phyloP scores from a whole-genome alignment of 1,284 basidiomycete genomes.

The Rhodotorula sp. region DNA sequence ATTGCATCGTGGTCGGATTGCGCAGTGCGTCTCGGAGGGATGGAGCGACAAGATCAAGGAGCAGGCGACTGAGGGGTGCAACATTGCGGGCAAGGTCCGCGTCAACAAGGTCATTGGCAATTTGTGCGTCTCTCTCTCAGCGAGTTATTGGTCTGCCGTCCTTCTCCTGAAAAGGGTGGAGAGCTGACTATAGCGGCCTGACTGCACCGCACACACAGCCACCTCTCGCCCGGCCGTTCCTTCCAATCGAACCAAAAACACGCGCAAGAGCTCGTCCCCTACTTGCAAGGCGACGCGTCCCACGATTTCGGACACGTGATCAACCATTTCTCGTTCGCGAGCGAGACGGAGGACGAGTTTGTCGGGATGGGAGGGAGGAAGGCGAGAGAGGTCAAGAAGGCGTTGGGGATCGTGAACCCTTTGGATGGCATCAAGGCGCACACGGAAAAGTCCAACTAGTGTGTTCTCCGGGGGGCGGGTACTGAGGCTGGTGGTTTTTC shows the following conservation, averaged over 20 bases:
- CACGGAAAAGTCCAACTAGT: conserved; percentile 58
- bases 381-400: conserved; percentile 60
- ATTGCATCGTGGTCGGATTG: too few relatives aligned
- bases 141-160: too few relatives aligned
- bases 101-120: conserved; percentile 97
- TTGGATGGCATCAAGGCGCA: conserved; percentile 68
- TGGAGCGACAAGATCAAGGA: conserved; percentile 93
- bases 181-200: neutral
- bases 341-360: conserved; percentile 52
- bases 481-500: conserved; percentile 16
- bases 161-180: neutral
- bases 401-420: conserved; percentile 77
- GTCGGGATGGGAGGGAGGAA: conserved; percentile 6
- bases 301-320: conserved; percentile 86
- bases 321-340: conserved; percentile 46
- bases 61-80: conserved; percentile 92
- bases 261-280: conserved; percentile 91
- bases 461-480: conserved; percentile 7
- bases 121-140: conserved; percentile 61
- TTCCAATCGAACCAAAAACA: conserved; percentile 84
- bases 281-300: conserved; percentile 77
- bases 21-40: conserved; percentile 83
- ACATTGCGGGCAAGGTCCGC: conserved; percentile 81
- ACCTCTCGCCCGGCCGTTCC: conserved; percentile 70
- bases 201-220: too few relatives aligned